Conservation (phyloP, 1,284 basidiomycete genomes). For the Marasmius tenuissimus region DNA sequence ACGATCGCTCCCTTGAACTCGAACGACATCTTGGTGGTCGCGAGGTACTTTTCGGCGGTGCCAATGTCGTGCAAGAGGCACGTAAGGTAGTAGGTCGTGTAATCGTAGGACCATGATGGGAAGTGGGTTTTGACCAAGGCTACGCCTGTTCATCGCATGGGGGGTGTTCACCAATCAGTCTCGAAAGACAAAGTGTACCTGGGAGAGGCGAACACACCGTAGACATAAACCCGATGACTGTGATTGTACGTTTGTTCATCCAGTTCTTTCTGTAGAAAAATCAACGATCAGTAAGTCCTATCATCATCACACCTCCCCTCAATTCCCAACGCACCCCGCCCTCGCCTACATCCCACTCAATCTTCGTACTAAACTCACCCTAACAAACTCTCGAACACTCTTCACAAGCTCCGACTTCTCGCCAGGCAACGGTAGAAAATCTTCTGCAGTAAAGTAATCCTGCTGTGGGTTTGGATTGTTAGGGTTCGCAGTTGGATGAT, state of each 20-base stretch:
- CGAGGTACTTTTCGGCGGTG: constrained; percentile 47
- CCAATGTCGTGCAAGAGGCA: constrained; percentile 60
- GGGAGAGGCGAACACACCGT: constrained; percentile 30
- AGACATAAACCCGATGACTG: constrained; percentile 50
- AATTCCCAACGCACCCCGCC: background rate
- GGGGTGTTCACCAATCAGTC: background rate
- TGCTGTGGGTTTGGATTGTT: constrained; percentile 40
- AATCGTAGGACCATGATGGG: constrained; percentile 44
- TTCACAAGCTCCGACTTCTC: constrained; percentile 36
- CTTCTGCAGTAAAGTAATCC: constrained; percentile 37
- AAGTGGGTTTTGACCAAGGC: constrained; percentile 50
- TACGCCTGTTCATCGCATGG: constrained; percentile 30
- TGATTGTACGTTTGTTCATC: constrained; percentile 51
- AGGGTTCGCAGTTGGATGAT: constrained; percentile 46
- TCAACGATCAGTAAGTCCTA: background rate
- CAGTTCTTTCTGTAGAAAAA: constrained; percentile 39
- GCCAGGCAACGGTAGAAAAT: constrained; percentile 41
- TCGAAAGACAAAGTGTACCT: background rate
- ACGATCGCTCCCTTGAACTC: constrained; percentile 62
- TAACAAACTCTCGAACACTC: constrained; percentile 42
- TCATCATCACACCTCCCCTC: background rate
- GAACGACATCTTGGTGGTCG: constrained; percentile 56
- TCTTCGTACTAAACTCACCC: constrained; percentile 24
- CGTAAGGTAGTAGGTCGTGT: constrained; percentile 53
- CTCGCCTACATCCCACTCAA: too few relatives aligned